These are phyloP conservation scores for Neonectria ditissima DNA, from an alignment of 2,329 filamentous ascomycete species.

Conservation along the genomic window DNA sequence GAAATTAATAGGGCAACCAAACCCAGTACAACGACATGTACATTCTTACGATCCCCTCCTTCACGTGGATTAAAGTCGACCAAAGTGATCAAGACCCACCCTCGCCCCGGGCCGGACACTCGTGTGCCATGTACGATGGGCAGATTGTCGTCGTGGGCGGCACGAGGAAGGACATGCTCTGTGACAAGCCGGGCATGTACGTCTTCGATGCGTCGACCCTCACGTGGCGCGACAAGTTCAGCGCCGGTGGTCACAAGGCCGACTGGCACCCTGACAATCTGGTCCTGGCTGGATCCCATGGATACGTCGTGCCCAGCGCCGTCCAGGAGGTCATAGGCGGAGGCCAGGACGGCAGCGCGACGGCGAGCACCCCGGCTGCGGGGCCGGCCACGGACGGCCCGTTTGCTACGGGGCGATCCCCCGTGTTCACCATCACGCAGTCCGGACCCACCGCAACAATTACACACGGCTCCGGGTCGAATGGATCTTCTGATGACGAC, in stretches of 20 bases:
- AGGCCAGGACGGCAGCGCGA: slow-evolving; percentile 63
- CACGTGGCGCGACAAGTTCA: slow-evolving; percentile 69
- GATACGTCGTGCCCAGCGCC: slow-evolving; percentile 65
- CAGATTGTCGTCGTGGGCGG: slow-evolving; percentile 76
- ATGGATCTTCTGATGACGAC: slow-evolving; percentile 44
- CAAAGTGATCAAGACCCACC: slow-evolving; percentile 66
- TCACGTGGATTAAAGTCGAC: slow-evolving; percentile 71
- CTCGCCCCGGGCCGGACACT: slow-evolving; percentile 58
- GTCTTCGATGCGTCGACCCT: slow-evolving; percentile 77
- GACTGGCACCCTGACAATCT: slow-evolving; percentile 64
- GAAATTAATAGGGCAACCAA: slow-evolving; percentile 54
- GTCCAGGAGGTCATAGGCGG: slow-evolving; percentile 65
- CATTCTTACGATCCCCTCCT: slow-evolving; percentile 71
- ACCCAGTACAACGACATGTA: slow-evolving; percentile 74
- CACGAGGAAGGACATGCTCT: slow-evolving; percentile 61
- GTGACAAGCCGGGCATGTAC: slow-evolving; percentile 73
- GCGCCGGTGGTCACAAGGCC: slow-evolving; percentile 68
- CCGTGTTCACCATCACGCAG: slow-evolving; percentile 75
- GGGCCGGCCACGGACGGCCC: slow-evolving; percentile 74
- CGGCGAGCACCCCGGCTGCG: slow-evolving; percentile 59
- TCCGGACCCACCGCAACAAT: slow-evolving; percentile 61
- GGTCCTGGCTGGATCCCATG: slow-evolving; percentile 58
- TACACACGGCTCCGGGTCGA: slow-evolving; percentile 35
- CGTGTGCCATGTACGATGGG: slow-evolving; percentile 67
- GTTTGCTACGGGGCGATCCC: slow-evolving; percentile 75